phyloP scores from a whole-genome alignment of 495 filamentous ascomycete genomes.

The Daldinia caldariorum region DNA sequence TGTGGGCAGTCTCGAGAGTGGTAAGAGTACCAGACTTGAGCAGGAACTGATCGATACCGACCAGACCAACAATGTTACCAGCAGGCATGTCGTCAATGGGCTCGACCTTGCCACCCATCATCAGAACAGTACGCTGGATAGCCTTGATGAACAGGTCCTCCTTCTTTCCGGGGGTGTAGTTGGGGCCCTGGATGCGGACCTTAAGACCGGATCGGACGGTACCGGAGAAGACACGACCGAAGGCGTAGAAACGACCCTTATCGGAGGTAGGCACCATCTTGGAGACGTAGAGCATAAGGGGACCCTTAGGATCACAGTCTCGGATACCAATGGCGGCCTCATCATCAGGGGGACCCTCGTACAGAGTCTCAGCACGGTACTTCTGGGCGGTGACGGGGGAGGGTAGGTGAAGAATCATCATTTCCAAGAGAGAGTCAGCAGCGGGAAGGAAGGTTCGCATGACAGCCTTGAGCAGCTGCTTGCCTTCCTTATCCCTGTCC shows the following conservation, averaged over 20 bases:
- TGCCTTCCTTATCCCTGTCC: conserved; percentile 95
- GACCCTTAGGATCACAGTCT: conserved; percentile 95
- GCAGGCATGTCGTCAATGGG: conserved; percentile 99
- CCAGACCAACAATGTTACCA: conserved; percentile 98
- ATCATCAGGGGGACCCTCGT: conserved; percentile 96
- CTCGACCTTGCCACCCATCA: conserved; percentile 99
- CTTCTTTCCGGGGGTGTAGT: conserved; percentile 98
- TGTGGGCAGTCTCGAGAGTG: conserved; percentile 97
- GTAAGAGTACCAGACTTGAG: conserved; percentile 99
- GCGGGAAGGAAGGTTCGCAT: conserved; percentile 99
- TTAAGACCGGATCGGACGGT: conserved; percentile 97
- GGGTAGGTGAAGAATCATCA: conserved; percentile 99
- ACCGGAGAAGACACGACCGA: conserved; percentile 99
- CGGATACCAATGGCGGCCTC: conserved; percentile 93
- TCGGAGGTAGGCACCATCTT: conserved; percentile 99
- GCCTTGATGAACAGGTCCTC: conserved; percentile 99
- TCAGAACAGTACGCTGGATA: conserved; percentile 99
- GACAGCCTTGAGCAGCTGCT: conserved; percentile 93
- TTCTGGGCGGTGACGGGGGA: conserved; percentile 95
- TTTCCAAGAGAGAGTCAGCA: conserved; percentile 97
- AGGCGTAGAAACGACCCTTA: conserved; percentile 99
- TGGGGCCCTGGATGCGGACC: conserved; percentile 99
- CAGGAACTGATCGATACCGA: conserved; percentile 99
- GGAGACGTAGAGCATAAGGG: conserved; percentile 99
- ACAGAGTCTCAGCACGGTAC: conserved; percentile 98